Percentiles rank a stretch among this genome's conserved stretches.
phyloP scores from a whole-genome alignment of 2,329 filamentous ascomycete species.

The Lachnellula hyalina region DNA sequence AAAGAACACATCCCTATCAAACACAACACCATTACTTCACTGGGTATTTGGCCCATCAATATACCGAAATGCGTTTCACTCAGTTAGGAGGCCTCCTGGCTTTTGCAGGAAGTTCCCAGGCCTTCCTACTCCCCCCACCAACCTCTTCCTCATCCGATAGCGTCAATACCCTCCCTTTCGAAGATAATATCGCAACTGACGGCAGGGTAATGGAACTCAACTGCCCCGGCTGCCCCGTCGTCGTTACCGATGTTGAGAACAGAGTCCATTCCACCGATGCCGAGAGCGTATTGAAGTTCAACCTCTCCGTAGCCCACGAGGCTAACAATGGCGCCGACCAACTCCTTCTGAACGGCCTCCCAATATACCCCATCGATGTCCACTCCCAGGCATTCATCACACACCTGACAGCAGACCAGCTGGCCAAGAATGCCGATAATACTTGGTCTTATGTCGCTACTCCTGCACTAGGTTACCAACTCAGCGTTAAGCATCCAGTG shows the following conservation, averaged over 20 bases:
- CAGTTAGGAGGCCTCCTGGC: conserved; percentile 17
- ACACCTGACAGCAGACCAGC: conserved; percentile 42
- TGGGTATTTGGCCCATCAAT: neutral
- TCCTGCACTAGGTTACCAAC: conserved; percentile 23
- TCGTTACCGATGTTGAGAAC: conserved; percentile 28
- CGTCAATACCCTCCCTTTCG: conserved; percentile 38
- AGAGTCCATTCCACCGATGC: conserved; percentile 20
- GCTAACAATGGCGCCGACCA: conserved; percentile 34
- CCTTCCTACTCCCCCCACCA: conserved; percentile 51
- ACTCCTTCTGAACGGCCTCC: conserved; percentile 54
- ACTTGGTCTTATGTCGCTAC: conserved; percentile 23
- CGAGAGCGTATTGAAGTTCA: conserved; percentile 41
- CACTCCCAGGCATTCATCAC: conserved; percentile 34
- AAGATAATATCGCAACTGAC: conserved; percentile 34
- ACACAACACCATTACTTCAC: conserved; percentile 1
- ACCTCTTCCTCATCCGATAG: conserved; percentile 38
- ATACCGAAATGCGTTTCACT: conserved; percentile 21
- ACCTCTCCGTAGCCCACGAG: conserved; percentile 47
- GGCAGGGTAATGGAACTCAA: conserved; percentile 42
- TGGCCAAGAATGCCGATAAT: conserved; percentile 33
- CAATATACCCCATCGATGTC: conserved; percentile 48
- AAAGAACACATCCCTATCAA: neutral
- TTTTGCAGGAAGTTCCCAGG: conserved; percentile 27
- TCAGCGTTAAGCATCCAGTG: conserved; percentile 32
- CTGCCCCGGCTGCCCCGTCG: conserved; percentile 50